These are phyloP conservation scores for Lentithecium fluviatile DNA, from an alignment of 495 filamentous ascomycete genomes.

Conservation along the genomic window DNA sequence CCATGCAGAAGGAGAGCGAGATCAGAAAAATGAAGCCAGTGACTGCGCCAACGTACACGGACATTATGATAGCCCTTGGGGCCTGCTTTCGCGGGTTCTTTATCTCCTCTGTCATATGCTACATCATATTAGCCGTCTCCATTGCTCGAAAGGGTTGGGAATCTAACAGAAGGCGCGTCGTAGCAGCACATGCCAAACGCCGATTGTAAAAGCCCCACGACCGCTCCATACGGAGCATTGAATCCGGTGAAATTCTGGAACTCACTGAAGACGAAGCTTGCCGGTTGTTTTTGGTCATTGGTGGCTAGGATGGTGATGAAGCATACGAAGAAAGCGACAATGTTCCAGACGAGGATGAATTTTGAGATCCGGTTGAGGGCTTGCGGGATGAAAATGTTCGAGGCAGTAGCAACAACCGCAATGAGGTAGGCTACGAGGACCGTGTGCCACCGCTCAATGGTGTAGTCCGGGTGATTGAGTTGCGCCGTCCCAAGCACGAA, in stretches of 20 bases:
- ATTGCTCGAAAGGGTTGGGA: no score
- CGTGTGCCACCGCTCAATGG: conserved; percentile 58
- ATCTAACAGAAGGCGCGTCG: conserved; percentile 44
- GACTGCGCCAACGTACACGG: conserved; percentile 52
- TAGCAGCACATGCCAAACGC: conserved; percentile 57
- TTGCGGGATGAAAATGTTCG: conserved; percentile 55
- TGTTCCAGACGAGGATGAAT: conserved; percentile 56
- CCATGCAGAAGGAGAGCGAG: conserved; percentile 53
- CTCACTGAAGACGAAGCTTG: conserved; percentile 56
- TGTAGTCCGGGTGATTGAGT: conserved; percentile 53
- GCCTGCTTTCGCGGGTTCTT: conserved; percentile 52
- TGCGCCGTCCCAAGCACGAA: conserved; percentile 58
- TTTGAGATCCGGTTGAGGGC: conserved; percentile 54
- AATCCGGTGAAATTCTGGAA: conserved; percentile 60
- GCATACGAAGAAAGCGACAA: conserved; percentile 53
- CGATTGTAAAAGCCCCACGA: conserved; percentile 57
- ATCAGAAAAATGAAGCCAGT: conserved; percentile 54
- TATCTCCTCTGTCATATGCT: conserved; percentile 57
- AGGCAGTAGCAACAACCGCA: conserved; percentile 44
- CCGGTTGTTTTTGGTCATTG: conserved; percentile 56
- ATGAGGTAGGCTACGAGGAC: conserved; percentile 55
- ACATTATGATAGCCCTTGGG: conserved; percentile 55
- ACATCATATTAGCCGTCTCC: no score
- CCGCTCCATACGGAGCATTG: conserved; percentile 50
- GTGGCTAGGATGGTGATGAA: conserved; percentile 53